A percentile compares a stretch with the other conserved stretches of the same genome.
These are phyloP conservation scores for Suillus fuscotomentosus DNA, from an alignment of 768 basidiomycete species.

Conservation along the genomic window DNA sequence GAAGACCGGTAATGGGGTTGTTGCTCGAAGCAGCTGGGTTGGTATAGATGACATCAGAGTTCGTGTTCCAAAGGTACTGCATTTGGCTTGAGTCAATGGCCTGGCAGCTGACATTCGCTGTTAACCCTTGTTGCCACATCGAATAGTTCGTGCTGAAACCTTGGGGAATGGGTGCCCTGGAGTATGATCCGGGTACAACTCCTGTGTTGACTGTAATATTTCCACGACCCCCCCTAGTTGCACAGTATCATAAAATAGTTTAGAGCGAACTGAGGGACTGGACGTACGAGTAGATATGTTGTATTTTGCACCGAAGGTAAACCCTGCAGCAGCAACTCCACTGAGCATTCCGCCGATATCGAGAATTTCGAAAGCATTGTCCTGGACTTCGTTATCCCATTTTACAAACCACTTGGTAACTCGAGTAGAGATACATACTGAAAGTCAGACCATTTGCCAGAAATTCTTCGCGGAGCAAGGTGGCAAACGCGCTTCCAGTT, in stretches of 20 bases:
- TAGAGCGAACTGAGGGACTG: background rate
- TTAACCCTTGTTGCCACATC: conserved; percentile 7
- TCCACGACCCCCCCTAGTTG: conserved; percentile 3
- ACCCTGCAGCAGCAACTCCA: conserved; percentile 8
- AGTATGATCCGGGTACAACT: background rate
- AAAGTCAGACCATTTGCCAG: background rate
- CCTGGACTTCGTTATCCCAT: background rate
- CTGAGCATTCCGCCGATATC: conserved; percentile 8
- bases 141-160: conserved; percentile 4
- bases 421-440: background rate
- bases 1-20: background rate
- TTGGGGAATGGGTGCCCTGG: background rate
- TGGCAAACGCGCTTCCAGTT: conserved; percentile 3
- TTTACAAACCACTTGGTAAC: background rate
- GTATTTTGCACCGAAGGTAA: conserved; percentile 11
- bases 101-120: conserved; percentile 1
- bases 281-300: conserved; percentile 10
- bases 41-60: background rate
- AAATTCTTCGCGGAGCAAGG: conserved; percentile 1
- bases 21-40: background rate
- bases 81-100: background rate
- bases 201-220: background rate
- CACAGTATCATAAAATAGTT: background rate
- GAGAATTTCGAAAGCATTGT: conserved; percentile 5
- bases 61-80: background rate